Evolutionary conservation across 129 eudicot genomes (phyloP), one percentile per base, ranked within the genome.

Genomic region (Artemisia tridentata): DNA sequence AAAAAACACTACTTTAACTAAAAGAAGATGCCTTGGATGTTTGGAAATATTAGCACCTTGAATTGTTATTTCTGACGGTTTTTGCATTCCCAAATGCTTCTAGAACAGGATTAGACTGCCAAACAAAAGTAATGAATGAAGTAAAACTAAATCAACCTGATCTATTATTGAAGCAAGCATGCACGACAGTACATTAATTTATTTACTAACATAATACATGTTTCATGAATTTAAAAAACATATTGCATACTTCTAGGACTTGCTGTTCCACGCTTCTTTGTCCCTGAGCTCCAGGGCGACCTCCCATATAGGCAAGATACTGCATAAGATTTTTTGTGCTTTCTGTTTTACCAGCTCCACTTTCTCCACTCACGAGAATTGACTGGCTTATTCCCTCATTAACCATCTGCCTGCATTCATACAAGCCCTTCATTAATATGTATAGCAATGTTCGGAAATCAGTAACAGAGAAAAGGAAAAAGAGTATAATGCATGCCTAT

Each of bases 281-380:
- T 75, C 85, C 98, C 51, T 77, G 74, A 51, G 77, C 63, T 68
- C 65, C 85, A 5, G 76, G 79, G 10, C 88, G 75, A 54, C 96
- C 98, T 52, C 98, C 98, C 98, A 92, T 86, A 69, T 68, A 89
- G 12, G 98, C 98, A 71, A 92, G 96, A 83, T 89, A 92, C 51
- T 70, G 86, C 98, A 92, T 92, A 75, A 92, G 98, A 79, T 76
- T 77, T 69, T 92, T 92, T 46, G 98, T 92, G 82, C 88, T 86
- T 81, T 92, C 98, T 51, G 98, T 92, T 85, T 92, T 92, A 58
- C 98, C 98, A 16, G 98, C 98, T 73, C 98, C 98, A 79, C 98
- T 92, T 79, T 92, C 98, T 67, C 98, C 98, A 81, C 98, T 92
- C 20, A 92, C 98, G 76, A 92, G 85, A 75, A 92, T 92, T 59